These are phyloP conservation scores for Acanthamoeba quina DNA, from an alignment of 208 protist species.

Conservation along the genomic window DNA sequence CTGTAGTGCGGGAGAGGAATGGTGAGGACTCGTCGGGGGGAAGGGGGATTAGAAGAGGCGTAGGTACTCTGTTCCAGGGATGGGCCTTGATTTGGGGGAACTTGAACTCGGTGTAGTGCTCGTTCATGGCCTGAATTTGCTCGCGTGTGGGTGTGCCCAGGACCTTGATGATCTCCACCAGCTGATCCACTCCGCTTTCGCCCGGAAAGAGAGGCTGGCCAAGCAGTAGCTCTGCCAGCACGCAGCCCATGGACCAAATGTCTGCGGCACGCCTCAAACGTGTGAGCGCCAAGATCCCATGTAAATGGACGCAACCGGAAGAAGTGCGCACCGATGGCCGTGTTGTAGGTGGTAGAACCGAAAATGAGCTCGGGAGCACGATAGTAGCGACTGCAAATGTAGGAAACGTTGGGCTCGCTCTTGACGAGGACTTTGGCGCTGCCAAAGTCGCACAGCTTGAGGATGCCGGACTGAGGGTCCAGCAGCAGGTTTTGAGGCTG, in stretches of 20 bases:
- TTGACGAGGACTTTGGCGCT: slow-evolving; percentile 81
- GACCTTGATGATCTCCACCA: slow-evolving; percentile 97
- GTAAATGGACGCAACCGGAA: neutral
- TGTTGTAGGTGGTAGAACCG: slow-evolving; percentile 96
- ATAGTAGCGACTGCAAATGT: slow-evolving; percentile 97
- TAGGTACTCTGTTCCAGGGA: slow-evolving; percentile 93
- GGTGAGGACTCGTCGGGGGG: neutral
- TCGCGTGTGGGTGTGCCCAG: slow-evolving; percentile 87
- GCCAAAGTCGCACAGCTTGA: slow-evolving; percentile 98
- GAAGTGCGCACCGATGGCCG: slow-evolving; percentile 89
- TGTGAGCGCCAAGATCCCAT: too few species aligned
- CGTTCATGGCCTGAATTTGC: slow-evolving; percentile 96
- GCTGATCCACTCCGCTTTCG: slow-evolving; percentile 93
- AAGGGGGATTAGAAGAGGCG: slow-evolving; percentile 24
- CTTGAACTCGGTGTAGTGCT: slow-evolving; percentile 95
- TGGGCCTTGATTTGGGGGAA: slow-evolving; percentile 97
- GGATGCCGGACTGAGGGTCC: slow-evolving; percentile 90
- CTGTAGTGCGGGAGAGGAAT: neutral
- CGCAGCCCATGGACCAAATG: slow-evolving; percentile 90
- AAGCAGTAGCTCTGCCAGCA: slow-evolving; percentile 98
- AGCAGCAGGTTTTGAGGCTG: slow-evolving; percentile 95
- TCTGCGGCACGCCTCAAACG: neutral
- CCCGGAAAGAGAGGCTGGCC: slow-evolving; percentile 97
- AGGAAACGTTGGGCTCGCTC: slow-evolving; percentile 95
- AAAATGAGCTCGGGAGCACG: slow-evolving; percentile 97